Base-by-base conservation (phyloP, 441 rosid species). In the Populus trichocarpa region DNA sequence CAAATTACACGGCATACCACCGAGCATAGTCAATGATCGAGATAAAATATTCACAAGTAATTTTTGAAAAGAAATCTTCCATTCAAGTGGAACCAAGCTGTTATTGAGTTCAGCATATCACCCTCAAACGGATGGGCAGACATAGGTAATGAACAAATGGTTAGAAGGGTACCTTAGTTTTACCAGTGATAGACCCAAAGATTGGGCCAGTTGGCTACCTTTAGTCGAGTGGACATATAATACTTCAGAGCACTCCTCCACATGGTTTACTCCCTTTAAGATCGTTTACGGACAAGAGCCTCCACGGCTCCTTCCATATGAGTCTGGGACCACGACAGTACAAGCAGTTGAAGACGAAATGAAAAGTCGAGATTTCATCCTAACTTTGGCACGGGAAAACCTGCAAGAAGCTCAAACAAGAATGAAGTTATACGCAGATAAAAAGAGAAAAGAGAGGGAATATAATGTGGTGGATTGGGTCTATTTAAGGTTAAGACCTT, bases 1-100 rank as follows among this genome's bases (percentile, higher is more conserved):
- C n/a, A 53, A 83, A 35, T 77, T 95, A 73, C 76, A 85, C 1
- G 74, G 64, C 76, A 53, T 79, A 33, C 79, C 89, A 20, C 3
- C 6, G 2, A 9, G 4, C 4, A 20, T 64, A 6, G 67, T 64
- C 3, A 20, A 11, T 1, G 67, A 64, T 4, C 20, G 0, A 23
- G 67, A 23, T 23, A 9, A 0, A 9, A 11, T 23, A 35, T 35
- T 35, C 22, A 79, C 61, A 35, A 35, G 8, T 4, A 30, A 30
- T 30, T 30, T 30, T 30, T 2, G 0, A 8, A 6, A 35, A 35
- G 6, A 35, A 35, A 35, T 35, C 36, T 35, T 35, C 2, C 36
- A 35, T 5, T 6, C 6, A 35, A 35, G 36, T 1, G 8, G 36
- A 35, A 35, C 36, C 7, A 35, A 35, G 7, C 9, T 35, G 7